Evolutionary conservation across 495 filamentous ascomycete genomes (phyloP), one percentile per base, ranked within the genome.

Genomic region (Annulohypoxylon moriforme): DNA sequence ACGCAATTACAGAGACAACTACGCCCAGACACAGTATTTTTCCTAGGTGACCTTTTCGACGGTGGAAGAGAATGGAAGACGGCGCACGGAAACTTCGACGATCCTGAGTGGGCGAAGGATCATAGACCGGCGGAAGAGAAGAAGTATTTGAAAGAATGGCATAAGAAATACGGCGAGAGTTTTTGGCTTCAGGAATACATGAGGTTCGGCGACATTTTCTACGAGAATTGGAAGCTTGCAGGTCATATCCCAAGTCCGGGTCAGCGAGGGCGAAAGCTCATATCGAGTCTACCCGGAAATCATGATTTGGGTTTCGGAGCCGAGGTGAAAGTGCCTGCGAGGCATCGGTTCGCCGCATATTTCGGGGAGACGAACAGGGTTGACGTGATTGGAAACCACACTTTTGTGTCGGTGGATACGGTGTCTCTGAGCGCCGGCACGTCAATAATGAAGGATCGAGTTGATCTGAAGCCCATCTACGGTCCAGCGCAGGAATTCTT

Each of bases 51-150:
- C 75, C 84, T 99, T 1, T 98, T 99, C 72, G 96, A 99, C 74
- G 96, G 96, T 1, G 96, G 96, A 13, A 86, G 96, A 73, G 96
- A 99, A 81, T 99, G 96, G 96, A 90, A 90, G 59, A 92, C 93
- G 25, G 79, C 77, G 11, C 81, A 81, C 11, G 80, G 82, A 7
- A 82, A 85, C 20, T 91, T 87, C 61, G 79, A 84, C 34, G 92
- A 92, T 60, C 89, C 92, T 0, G 78, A 78, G 52, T 88, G 85
- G 85, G 83, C 80, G 8, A 76, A 77, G 60, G 78, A 73, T 1
- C 76, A 81, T 44, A 81, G 86, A 27, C 83, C 85, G n/a, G 77
- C 79, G 9, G 67, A 77, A 25, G 85, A 87, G 69, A 72, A 81
- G 63, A 81, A 81, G 24, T 81, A 80, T 38, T 82, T 93, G 44